phyloP scores from a whole-genome alignment of 108 stramenopile species.

The Chaetoceros tenuissimus region DNA sequence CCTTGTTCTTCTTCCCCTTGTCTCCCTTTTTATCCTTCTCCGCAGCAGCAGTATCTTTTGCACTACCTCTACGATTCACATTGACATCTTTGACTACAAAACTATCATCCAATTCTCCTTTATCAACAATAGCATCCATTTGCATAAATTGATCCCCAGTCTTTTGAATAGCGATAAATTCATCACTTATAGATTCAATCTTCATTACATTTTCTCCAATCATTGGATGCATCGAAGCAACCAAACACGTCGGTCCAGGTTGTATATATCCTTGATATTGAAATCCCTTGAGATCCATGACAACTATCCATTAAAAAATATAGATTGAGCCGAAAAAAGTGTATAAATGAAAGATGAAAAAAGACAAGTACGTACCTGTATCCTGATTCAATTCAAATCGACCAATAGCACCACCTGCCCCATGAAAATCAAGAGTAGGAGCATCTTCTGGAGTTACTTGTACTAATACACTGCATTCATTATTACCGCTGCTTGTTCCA shows the following conservation, averaged over 20 bases:
- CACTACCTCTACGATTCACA: too few species aligned
- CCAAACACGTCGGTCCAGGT: constrained; percentile 68
- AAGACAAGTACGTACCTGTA: constrained; percentile 23
- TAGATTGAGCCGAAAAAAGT: background rate
- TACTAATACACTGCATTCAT: constrained; percentile 56
- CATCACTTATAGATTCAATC: constrained; percentile 66
- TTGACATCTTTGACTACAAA: constrained; percentile 39
- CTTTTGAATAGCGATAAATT: constrained; percentile 57
- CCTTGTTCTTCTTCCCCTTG: too few species aligned
- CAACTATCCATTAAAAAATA: constrained; percentile 16
- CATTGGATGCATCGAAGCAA: constrained; percentile 7
- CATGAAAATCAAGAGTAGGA: constrained; percentile 49
- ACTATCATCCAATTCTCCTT: constrained; percentile 49
- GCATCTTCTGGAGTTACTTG: constrained; percentile 57
- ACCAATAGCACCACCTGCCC: constrained; percentile 67
- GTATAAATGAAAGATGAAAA: background rate
- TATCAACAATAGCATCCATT: constrained; percentile 46
- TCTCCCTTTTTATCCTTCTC: too few species aligned
- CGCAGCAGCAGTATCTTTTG: too few species aligned
- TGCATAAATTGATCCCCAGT: constrained; percentile 54
- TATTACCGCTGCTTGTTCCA: constrained; percentile 9
- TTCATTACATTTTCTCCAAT: constrained; percentile 13
- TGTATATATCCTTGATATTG: constrained; percentile 66
- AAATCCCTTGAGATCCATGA: constrained; percentile 67
- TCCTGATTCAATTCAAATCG: constrained; percentile 55